A percentile compares a stretch with the other conserved stretches of the same genome.
Evolutionary conservation across 2,329 filamentous ascomycete genomes (phyloP).

Genomic region (Claviceps pazoutovae): DNA sequence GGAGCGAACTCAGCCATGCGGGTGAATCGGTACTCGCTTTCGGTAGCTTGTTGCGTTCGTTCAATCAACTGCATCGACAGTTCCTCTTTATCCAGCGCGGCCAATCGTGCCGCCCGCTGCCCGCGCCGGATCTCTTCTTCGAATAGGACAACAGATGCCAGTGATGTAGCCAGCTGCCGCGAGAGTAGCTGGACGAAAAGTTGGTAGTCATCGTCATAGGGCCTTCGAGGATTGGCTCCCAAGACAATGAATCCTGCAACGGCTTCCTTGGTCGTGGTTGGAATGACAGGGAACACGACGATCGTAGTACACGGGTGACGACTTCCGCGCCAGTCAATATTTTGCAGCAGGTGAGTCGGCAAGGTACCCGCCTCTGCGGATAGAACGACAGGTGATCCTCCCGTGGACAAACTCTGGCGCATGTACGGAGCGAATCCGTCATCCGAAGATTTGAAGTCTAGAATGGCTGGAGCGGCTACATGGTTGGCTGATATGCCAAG

Average conservation of each 20-base stretch:
- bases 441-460: constrained; percentile 57
- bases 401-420: constrained; percentile 55
- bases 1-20: constrained; percentile 75
- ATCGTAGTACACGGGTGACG: constrained; percentile 56
- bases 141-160: constrained; percentile 70
- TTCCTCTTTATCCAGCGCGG: constrained; percentile 63
- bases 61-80: constrained; percentile 62
- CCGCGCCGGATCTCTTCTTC: constrained; percentile 70
- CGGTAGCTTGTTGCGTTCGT: constrained; percentile 45
- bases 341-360: constrained; percentile 48
- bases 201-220: constrained; percentile 68
- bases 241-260: constrained; percentile 68
- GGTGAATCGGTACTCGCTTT: constrained; percentile 66
- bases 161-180: constrained; percentile 62
- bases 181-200: constrained; percentile 64
- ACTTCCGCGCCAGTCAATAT: constrained; percentile 56
- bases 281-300: constrained; percentile 66
- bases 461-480: constrained; percentile 38
- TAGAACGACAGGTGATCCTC: constrained; percentile 51
- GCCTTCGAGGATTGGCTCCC: constrained; percentile 63
- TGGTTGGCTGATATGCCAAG: constrained; percentile 56
- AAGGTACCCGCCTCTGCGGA: constrained; percentile 54
- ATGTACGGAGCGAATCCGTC: constrained; percentile 67
- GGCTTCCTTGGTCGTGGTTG: constrained; percentile 54
- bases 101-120: constrained; percentile 58